phyloP scores from a whole-genome alignment of 805 yeast species.

The Hanseniaspora hatyaiensis region DNA sequence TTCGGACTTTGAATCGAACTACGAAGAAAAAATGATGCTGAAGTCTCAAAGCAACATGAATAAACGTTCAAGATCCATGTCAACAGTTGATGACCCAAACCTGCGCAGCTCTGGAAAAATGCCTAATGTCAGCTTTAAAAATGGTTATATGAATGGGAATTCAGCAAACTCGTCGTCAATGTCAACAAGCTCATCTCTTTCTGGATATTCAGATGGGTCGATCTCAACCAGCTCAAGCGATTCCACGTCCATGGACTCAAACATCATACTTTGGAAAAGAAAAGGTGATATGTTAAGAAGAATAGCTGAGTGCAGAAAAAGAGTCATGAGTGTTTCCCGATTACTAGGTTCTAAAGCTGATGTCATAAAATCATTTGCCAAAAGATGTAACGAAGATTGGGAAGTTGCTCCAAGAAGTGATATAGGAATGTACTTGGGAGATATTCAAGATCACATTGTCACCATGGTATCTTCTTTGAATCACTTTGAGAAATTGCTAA shows the following conservation, averaged over 20 bases:
- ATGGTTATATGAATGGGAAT: neutral
- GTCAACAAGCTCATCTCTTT: conserved; percentile 19
- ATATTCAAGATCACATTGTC: conserved; percentile 93
- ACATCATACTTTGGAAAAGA: conserved; percentile 65
- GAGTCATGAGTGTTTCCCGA: conserved; percentile 82
- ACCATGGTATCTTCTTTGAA: conserved; percentile 93
- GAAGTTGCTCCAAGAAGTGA: conserved; percentile 69
- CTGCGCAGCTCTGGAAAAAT: neutral
- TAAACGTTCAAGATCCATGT: conserved; percentile 20
- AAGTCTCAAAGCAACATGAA: conserved; percentile 17
- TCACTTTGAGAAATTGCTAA: conserved; percentile 86
- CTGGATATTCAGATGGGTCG: conserved; percentile 19
- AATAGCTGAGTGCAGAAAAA: conserved; percentile 88
- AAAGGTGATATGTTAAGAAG: conserved; percentile 91
- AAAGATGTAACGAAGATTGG: conserved; percentile 78
- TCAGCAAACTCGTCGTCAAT: conserved; percentile 19
- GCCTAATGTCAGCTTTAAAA: conserved; percentile 6
- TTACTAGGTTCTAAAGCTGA: conserved; percentile 88
- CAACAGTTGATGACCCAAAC: conserved; percentile 1
- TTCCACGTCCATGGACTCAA: conserved; percentile 28
- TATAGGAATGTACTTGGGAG: conserved; percentile 89
- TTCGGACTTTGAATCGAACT: conserved; percentile 11
- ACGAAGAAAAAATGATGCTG: conserved; percentile 11
- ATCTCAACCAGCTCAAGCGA: conserved; percentile 21
- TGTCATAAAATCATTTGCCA: conserved; percentile 91